Conservation (phyloP, 768 basidiomycete species). For the Pholiota conissans region DNA sequence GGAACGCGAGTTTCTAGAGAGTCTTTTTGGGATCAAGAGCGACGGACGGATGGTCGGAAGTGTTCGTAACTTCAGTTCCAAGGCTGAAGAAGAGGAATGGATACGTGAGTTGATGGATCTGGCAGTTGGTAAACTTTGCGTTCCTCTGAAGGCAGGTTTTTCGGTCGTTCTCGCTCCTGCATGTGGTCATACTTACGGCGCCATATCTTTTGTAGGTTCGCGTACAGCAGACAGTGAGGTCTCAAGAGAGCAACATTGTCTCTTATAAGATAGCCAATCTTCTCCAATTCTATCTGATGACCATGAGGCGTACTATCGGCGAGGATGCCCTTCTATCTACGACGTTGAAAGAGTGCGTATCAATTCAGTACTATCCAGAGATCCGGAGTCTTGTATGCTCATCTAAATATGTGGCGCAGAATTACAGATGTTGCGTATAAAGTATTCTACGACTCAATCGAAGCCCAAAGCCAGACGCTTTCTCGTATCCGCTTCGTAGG, state of each 20-base stretch:
- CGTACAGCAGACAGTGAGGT: conserved; percentile 90
- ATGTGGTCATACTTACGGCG: neutral
- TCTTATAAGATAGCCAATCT: conserved; percentile 93
- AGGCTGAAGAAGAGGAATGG: conserved; percentile 74
- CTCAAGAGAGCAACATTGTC: conserved; percentile 90
- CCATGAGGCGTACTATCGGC: conserved; percentile 92
- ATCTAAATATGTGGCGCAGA: too few species aligned
- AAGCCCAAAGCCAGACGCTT: conserved; percentile 74
- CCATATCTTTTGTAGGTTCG: conserved; percentile 57
- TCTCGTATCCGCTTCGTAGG: conserved; percentile 54
- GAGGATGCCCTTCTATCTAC: conserved; percentile 74
- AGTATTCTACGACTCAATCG: conserved; percentile 87
- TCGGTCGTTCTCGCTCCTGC: neutral
- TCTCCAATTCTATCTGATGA: conserved; percentile 91
- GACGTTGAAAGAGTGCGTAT: conserved; percentile 75
- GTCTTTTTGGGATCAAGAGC: conserved; percentile 71
- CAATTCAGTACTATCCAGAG: too few species aligned
- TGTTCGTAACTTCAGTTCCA: conserved; percentile 48
- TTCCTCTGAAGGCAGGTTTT: conserved; percentile 76
- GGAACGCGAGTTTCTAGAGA: conserved; percentile 91
- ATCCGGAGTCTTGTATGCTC: too few species aligned
- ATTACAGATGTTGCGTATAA: conserved; percentile 80
- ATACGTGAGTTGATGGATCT: conserved; percentile 79
- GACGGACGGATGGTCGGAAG: conserved; percentile 78
- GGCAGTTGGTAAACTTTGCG: conserved; percentile 79